These are phyloP conservation scores for Corylus avellana DNA, from an alignment of 306 rosid genomes.

Conservation along the genomic window DNA sequence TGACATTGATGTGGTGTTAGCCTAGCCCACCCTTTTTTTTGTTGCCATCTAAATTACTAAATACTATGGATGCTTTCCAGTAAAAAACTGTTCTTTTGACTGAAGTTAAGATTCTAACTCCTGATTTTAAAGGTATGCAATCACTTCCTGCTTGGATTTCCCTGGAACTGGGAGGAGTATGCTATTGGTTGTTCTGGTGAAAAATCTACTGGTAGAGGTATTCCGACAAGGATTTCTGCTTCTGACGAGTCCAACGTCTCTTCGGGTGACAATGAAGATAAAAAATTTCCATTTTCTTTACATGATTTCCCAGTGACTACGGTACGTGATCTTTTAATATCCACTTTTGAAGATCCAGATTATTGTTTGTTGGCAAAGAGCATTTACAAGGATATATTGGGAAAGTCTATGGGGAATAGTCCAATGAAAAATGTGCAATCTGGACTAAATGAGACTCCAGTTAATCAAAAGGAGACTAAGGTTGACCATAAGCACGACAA, in stretches of 20 bases:
- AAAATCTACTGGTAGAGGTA: not conserved
- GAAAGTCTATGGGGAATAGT: constrained; percentile 12
- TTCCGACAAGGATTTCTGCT: constrained; percentile 13
- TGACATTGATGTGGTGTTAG: not conserved
- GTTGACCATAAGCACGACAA: not conserved
- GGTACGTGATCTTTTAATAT: constrained; percentile 30
- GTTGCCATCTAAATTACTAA: not conserved
- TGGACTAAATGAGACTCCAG: constrained; percentile 1
- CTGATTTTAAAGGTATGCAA: constrained; percentile 47
- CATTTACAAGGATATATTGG: constrained; percentile 16
- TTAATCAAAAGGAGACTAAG: not conserved
- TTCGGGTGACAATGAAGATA: constrained; percentile 9
- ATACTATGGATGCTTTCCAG: not conserved
- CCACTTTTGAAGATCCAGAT: constrained; percentile 35
- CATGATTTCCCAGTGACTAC: constrained; percentile 26
- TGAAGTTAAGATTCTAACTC: not conserved
- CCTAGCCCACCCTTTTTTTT: not conserved
- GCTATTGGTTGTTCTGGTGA: constrained; percentile 20
- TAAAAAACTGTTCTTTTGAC: not conserved
- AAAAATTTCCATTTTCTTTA: constrained; percentile 20
- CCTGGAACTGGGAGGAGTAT: constrained; percentile 66
- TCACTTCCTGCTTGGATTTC: constrained; percentile 68
- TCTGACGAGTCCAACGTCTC: constrained; percentile 26
- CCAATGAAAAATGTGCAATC: constrained; percentile 3
- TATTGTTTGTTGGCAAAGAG: constrained; percentile 17